Evolutionary conservation across 2,329 filamentous ascomycete genomes (phyloP).

Genomic region (Cytospora schulzeri): DNA sequence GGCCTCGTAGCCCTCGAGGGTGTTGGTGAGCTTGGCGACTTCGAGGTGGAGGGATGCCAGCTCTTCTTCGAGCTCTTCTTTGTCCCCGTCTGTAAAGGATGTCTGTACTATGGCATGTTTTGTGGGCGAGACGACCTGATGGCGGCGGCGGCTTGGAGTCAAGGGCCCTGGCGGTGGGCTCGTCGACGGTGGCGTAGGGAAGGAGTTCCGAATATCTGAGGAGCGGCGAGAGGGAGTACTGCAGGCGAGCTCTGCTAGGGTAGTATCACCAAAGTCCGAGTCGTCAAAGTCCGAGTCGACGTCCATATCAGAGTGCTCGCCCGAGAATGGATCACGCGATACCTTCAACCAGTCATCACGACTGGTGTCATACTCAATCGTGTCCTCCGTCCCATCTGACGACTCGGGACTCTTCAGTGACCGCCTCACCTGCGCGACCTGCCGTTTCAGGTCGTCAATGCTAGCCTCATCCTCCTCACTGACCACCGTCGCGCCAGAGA

Average conservation of each 20-base stretch:
- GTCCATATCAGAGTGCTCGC: slow-evolving; percentile 45
- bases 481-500: slow-evolving; percentile 39
- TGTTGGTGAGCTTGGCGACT: slow-evolving; percentile 48
- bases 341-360: slow-evolving; percentile 54
- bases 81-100: slow-evolving; percentile 45
- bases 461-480: slow-evolving; percentile 13
- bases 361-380: slow-evolving; percentile 31
- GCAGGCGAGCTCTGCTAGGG: slow-evolving; percentile 52
- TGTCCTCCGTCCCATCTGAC: slow-evolving; percentile 10
- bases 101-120: slow-evolving; percentile 45
- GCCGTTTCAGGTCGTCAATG: slow-evolving; percentile 23
- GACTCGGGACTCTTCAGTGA: slow-evolving; percentile 22
- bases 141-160: slow-evolving; percentile 43
- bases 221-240: slow-evolving; percentile 51
- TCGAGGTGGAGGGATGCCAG: slow-evolving; percentile 52
- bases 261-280: slow-evolving; percentile 51
- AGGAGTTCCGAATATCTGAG: slow-evolving; percentile 44
- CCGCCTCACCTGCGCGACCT: slow-evolving; percentile 17
- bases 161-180: slow-evolving; percentile 44
- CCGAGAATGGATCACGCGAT: slow-evolving; percentile 49
- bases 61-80: slow-evolving; percentile 48
- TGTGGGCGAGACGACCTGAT: slow-evolving; percentile 32
- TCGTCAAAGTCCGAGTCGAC: slow-evolving; percentile 41
- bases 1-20: slow-evolving; percentile 50
- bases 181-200: slow-evolving; percentile 58